Evolutionary conservation across 1,139 yeast species (phyloP), one percentile per base, ranked within the genome.

Genomic region (Nadsonia starkeyi-henricii): DNA sequence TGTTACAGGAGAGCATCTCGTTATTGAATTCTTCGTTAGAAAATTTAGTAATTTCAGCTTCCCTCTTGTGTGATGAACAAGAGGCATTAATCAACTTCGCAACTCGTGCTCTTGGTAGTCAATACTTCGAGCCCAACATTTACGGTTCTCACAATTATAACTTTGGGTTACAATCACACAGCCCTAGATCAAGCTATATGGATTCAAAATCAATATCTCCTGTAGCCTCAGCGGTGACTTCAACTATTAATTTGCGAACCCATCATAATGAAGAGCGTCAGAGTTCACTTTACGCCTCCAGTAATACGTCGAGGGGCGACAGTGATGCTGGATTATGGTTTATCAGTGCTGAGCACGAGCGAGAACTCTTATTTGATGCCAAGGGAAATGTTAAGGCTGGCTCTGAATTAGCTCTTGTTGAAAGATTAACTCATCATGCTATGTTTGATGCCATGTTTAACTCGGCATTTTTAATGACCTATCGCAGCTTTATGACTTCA

Each of bases 331-430:
- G 54, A 2, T 93, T 94, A 1, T 88, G 96, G 96, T 86, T 73
- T 60, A 67, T 88, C 57, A 85, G 78, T 53, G 79, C 86, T 30
- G 95, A 85, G 55, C 80, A 79, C 49, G 94, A 85, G 54, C 77
- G 71, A 53, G 85, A 80, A 53, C 68, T 89, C 51, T 70, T 85
- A 23, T 79, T 79, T 57, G 95, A 88, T 56, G 69, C 78, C 42
- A 79, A 79, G 53, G 93, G 91, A 2, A 72, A 73, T 47, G 74
- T 89, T 47, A 82, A 83, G 60, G 97, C 96, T 45, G 97, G 97
- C 4, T 80, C 95, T 0, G 75, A 79, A 50, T 79, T 76, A 48
- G 95, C 95, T 0, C 67, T 91, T 49, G 74, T 91, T 13, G 85
- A 91, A 47, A 88, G 85, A 62, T 71, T 91, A 52, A 85, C 96